Evolutionary conservation across 345 rosid genomes (phyloP).

Genomic region (Populus nigra): DNA sequence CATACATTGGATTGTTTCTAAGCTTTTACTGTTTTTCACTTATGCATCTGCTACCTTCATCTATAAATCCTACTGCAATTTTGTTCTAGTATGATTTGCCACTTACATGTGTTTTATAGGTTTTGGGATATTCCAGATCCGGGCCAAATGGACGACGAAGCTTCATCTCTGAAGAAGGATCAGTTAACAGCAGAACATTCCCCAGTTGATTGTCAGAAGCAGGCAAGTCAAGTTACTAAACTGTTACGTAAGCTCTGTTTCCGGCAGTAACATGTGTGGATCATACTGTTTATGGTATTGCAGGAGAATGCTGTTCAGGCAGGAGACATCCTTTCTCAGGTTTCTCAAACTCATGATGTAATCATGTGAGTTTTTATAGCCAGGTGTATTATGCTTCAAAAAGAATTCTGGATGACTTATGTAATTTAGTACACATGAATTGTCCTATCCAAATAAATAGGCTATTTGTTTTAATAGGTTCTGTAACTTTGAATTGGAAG

Average conservation of each 20-base stretch:
- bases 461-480: not conserved
- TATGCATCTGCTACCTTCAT: not conserved
- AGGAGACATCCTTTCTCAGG: conserved; percentile 78
- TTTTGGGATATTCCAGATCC: conserved; percentile 58
- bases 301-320: conserved; percentile 52
- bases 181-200: conserved; percentile 46
- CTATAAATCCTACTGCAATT: not conserved
- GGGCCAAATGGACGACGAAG: conserved; percentile 32
- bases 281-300: conserved; percentile 18
- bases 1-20: not conserved
- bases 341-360: conserved; percentile 86
- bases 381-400: conserved; percentile 5
- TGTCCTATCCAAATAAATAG: not conserved
- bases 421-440: not conserved
- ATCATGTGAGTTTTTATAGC: conserved; percentile 55
- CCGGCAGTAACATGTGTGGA: conserved; percentile 10
- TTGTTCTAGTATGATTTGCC: not conserved
- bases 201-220: conserved; percentile 56
- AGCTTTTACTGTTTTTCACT: not conserved
- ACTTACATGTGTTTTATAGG: conserved; percentile 31
- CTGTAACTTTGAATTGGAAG: not conserved
- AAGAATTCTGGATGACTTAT: conserved; percentile 1
- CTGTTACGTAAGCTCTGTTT: conserved; percentile 8
- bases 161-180: conserved; percentile 31
- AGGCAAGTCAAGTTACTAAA: conserved; percentile 47